Evolutionary conservation across 176 grass and related monocot species (phyloP), one percentile per base, ranked within the genome.

Genomic region (Zizania latifolia): DNA sequence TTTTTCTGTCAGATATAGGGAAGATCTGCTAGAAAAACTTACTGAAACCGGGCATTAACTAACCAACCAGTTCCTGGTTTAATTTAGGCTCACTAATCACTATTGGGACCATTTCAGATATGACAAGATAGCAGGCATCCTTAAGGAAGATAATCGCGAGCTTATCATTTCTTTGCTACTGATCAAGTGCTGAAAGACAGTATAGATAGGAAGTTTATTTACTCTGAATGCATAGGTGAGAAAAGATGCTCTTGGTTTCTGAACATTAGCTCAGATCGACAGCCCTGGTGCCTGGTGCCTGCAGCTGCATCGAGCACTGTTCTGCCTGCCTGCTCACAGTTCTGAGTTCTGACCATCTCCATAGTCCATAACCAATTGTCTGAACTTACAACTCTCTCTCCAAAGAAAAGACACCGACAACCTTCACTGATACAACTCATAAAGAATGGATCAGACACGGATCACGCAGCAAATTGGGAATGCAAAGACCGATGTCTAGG

Each of bases 381-480:
- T n/a, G 43, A 2, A 8, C 35, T 56, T 16, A 41, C 4, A 41
- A 67, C 35, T 15, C 50, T 31, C n/a, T 34, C 61, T 4, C 31
- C 0, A 9, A 17, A 35, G 35, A 40, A 33, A 77, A 70, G 85
- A 83, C 68, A 16, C 85, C 79, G 85, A 78, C 74, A 83, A 10
- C 23, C 79, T 74, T 78, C 79, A 54, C 67, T 74, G 78, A 56
- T 31, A 58, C 65, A 86, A 8, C 78, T 48, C 48, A 29, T 82
- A 82, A 76, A 86, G 4, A 70, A 86, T 23, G 12, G 79, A 48
- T 64, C 65, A 57, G 15, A 58, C 79, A 58, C 59, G 67, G 59
- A 82, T 72, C 60, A 78, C 66, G 59, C 73, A 16, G 86, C 75
- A 80, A 84, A 63, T 84, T 79, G 35, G 86, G 70, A 76, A 80